These are phyloP conservation scores for Cucurbita moschata DNA, from an alignment of 306 rosid genomes.

Conservation along the genomic window DNA sequence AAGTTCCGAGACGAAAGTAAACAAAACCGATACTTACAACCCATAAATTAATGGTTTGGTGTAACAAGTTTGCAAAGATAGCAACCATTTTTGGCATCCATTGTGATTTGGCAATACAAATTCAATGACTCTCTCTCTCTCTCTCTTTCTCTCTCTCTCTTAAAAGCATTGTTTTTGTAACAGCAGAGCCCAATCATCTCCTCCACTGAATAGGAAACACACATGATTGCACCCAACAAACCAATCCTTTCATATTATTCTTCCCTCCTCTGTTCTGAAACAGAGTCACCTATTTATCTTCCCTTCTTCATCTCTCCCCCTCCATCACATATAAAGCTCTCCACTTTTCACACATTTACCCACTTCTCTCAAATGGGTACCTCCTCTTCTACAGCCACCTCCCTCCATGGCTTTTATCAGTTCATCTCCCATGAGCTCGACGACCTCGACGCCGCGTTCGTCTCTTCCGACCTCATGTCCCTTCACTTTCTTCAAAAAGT, in stretches of 20 bases:
- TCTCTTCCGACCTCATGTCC: conserved; percentile 52
- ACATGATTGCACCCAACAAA: conserved; percentile 69
- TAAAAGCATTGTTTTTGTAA: conserved; percentile 1
- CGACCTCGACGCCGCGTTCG: conserved; percentile 35
- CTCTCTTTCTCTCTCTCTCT: background rate
- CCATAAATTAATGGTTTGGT: background rate
- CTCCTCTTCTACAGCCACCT: conserved; percentile 44
- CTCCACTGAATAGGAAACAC: conserved; percentile 60
- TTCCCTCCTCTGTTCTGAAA: background rate
- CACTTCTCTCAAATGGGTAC: background rate
- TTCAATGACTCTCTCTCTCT: background rate
- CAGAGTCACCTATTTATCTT: background rate
- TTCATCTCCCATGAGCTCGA: conserved; percentile 44
- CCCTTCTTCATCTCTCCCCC: conserved; percentile 7
- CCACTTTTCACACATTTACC: background rate
- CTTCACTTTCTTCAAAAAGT: conserved; percentile 54
- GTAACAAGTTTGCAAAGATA: background rate
- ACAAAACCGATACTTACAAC: too few species aligned
- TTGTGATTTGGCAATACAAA: background rate
- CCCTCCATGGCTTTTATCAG: conserved; percentile 73
- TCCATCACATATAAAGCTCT: background rate
- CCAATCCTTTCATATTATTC: conserved; percentile 37
- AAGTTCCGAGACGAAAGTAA: too few species aligned
- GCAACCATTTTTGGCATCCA: background rate
- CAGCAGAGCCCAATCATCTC: conserved; percentile 63